These are phyloP conservation scores for Alternaria brassicicola DNA, from an alignment of 2,329 filamentous ascomycete species.

Conservation along the genomic window DNA sequence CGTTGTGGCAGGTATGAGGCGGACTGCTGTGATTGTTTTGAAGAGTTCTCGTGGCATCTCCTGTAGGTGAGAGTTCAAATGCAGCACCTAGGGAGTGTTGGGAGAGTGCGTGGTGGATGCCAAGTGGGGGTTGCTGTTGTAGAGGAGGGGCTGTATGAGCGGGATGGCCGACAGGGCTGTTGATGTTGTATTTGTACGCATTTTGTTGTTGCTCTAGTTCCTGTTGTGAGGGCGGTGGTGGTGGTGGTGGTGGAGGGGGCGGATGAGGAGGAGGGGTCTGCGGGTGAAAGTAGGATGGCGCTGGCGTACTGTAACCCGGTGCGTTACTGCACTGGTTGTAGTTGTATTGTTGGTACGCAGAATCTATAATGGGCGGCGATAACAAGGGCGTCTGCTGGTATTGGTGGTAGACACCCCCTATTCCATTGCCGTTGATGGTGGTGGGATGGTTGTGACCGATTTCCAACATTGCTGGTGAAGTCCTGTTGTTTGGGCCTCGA, in stretches of 20 bases:
- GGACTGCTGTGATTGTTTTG: not conserved
- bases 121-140: not conserved
- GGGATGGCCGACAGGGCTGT: not conserved
- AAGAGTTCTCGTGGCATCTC: not conserved
- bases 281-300: not conserved
- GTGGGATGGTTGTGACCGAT: not conserved
- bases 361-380: not conserved
- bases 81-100: not conserved
- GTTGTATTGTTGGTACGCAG: not conserved
- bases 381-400: not conserved
- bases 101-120: not conserved
- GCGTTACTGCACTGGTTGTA: not conserved
- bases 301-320: not conserved
- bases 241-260: not conserved
- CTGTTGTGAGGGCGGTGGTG: not conserved
- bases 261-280: not conserved
- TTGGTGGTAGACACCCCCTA: not conserved
- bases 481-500: not conserved
- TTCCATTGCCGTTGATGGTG: not conserved
- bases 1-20: not conserved
- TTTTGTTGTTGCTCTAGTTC: not conserved
- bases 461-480: slow-evolving; percentile 1
- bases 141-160: not conserved
- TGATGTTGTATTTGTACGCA: slow-evolving; percentile 6
- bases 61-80: slow-evolving; percentile 1